A percentile compares a stretch with the other conserved stretches of the same genome.
Conservation (phyloP, 2,329 filamentous ascomycete genomes). For the Pseudogymnoascus sp. region DNA sequence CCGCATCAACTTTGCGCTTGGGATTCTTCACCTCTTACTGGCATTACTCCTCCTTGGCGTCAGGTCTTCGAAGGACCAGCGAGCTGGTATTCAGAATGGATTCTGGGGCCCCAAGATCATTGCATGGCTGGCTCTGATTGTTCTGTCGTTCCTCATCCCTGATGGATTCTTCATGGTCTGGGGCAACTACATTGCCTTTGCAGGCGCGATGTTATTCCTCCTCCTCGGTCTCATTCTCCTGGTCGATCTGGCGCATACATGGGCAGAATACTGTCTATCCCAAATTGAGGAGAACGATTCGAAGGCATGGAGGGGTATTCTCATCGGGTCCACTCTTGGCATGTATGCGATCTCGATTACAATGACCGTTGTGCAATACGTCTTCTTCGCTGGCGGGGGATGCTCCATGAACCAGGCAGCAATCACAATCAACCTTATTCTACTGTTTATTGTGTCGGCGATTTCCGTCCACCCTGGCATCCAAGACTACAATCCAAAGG, state of each 20-base stretch:
- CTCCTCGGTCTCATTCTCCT: constrained; percentile 85
- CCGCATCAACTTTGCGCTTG: constrained; percentile 94
- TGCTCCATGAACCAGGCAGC: constrained; percentile 96
- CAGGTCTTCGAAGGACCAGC: constrained; percentile 73
- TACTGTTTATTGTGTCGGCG: constrained; percentile 71
- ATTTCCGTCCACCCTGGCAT: constrained; percentile 84
- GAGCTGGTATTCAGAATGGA: constrained; percentile 89
- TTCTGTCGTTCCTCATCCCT: constrained; percentile 90
- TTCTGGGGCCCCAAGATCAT: constrained; percentile 97
- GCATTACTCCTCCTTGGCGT: constrained; percentile 81
- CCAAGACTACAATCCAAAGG: constrained; percentile 86
- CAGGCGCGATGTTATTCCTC: constrained; percentile 86
- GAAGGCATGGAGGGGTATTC: constrained; percentile 69
- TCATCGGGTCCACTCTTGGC: constrained; percentile 84
- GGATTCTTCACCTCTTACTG: constrained; percentile 83
- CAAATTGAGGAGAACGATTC: constrained; percentile 91
- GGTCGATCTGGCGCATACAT: constrained; percentile 90
- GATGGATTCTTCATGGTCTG: constrained; percentile 91
- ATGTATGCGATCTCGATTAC: constrained; percentile 89
- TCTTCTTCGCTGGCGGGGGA: constrained; percentile 76
- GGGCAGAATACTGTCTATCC: constrained; percentile 91
- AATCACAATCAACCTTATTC: constrained; percentile 85
- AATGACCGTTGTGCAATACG: constrained; percentile 95
- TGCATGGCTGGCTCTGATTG: constrained; percentile 76
- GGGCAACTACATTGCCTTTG: constrained; percentile 87